Percentiles rank a stretch among this genome's conserved stretches.
phyloP scores from a whole-genome alignment of 495 filamentous ascomycete genomes.

The Emericellopsis terricola region DNA sequence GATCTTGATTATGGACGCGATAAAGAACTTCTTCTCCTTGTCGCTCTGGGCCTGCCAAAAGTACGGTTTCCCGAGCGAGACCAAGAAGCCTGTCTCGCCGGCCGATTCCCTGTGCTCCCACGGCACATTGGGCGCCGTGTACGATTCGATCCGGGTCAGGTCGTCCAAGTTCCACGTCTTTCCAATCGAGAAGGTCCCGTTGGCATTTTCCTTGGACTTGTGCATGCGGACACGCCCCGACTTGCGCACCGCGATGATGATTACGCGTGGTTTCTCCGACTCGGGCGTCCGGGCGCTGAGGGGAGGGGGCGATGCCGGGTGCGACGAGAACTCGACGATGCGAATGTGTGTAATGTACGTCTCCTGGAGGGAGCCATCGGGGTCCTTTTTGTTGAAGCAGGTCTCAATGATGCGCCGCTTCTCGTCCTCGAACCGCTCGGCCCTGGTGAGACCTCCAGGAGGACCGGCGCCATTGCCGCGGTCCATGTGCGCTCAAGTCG shows the following conservation, averaged over 20 bases:
- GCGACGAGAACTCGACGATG: constrained; percentile 65
- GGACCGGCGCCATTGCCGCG: constrained; percentile 4
- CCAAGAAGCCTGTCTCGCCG: constrained; percentile 64
- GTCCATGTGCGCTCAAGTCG: too few species aligned
- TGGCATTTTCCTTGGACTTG: constrained; percentile 87
- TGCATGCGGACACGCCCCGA: constrained; percentile 88
- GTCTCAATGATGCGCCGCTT: constrained; percentile 82
- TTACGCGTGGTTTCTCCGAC: constrained; percentile 75
- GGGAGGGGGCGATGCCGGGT: constrained; percentile 75
- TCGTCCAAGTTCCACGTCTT: constrained; percentile 97
- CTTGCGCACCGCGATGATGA: constrained; percentile 80
- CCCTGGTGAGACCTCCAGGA: constrained; percentile 39
- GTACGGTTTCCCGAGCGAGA: constrained; percentile 82
- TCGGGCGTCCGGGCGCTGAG: constrained; percentile 42
- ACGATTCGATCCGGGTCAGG: constrained; percentile 62
- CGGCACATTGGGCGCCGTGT: constrained; percentile 39
- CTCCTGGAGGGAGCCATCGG: constrained; percentile 62
- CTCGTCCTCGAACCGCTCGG: constrained; percentile 89
- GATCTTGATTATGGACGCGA: constrained; percentile 85
- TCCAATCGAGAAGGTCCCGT: constrained; percentile 88
- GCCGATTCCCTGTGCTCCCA: constrained; percentile 61
- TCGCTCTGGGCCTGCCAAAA: constrained; percentile 86
- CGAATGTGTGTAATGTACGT: constrained; percentile 96
- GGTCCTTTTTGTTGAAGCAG: constrained; percentile 78
- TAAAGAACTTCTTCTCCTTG: constrained; percentile 97